Evolutionary conservation across 2,329 filamentous ascomycete genomes (phyloP).

Genomic region (Dothideomycetes sp.): DNA sequence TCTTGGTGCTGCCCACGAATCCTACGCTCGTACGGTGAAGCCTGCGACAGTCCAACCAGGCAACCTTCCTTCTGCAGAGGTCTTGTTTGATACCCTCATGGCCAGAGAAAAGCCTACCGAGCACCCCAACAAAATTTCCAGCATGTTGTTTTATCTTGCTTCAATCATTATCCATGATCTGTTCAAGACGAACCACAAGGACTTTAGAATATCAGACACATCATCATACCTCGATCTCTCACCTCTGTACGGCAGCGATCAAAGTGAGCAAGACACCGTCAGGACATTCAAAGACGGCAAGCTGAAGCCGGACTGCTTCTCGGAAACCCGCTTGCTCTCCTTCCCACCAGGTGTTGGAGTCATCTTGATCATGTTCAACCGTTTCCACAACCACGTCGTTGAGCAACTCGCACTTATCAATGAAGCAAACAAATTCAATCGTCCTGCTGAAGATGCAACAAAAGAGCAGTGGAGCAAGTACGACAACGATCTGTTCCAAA

Average conservation of each 20-base stretch:
- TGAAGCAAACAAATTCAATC: slow-evolving; percentile 67
- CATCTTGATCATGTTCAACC: slow-evolving; percentile 58
- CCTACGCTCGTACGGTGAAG: slow-evolving; percentile 60
- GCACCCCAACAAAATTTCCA: slow-evolving; percentile 64
- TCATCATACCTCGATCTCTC: slow-evolving; percentile 68
- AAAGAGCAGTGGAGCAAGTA: slow-evolving; percentile 26
- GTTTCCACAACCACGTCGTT: slow-evolving; percentile 80
- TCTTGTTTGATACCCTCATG: slow-evolving; percentile 60
- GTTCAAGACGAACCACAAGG: slow-evolving; percentile 55
- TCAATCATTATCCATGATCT: slow-evolving; percentile 56
- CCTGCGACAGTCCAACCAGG: slow-evolving; percentile 48
- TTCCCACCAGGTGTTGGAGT: slow-evolving; percentile 62
- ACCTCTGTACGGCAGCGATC: slow-evolving; percentile 63
- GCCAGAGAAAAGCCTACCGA: slow-evolving; percentile 52
- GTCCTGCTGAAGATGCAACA: slow-evolving; percentile 46
- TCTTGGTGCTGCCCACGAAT: slow-evolving; percentile 55
- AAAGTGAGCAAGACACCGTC: slow-evolving; percentile 56
- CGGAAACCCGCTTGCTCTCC: slow-evolving; percentile 53
- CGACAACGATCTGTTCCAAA: slow-evolving; percentile 44
- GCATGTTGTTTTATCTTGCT: slow-evolving; percentile 65
- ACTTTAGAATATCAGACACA: slow-evolving; percentile 55
- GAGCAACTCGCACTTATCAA: slow-evolving; percentile 77
- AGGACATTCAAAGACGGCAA: slow-evolving; percentile 57
- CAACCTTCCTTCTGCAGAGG: slow-evolving; percentile 53
- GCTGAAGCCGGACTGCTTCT: slow-evolving; percentile 62